Percentiles rank a stretch among this genome's conserved stretches.
These are phyloP conservation scores for Sordariomycetes sp. DNA, from an alignment of 2,329 filamentous ascomycete species.

Conservation along the genomic window DNA sequence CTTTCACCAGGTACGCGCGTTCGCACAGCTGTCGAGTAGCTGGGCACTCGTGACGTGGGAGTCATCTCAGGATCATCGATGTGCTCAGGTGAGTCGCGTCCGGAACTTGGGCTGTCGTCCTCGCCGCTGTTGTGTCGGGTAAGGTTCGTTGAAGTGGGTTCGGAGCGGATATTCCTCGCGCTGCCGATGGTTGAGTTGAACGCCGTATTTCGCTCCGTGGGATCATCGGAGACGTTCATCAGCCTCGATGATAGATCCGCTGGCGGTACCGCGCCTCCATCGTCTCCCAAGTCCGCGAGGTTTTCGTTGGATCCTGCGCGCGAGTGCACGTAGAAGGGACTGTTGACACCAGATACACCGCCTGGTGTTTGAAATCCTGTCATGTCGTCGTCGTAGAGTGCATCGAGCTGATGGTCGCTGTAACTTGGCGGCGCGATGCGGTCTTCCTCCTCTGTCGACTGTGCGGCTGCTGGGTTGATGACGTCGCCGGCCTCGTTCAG, in stretches of 20 bases:
- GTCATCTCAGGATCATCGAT: slow-evolving; percentile 51
- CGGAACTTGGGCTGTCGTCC: slow-evolving; percentile 26
- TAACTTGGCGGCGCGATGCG: slow-evolving; percentile 84
- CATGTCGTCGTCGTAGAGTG: slow-evolving; percentile 79
- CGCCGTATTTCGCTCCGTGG: slow-evolving; percentile 34
- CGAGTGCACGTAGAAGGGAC: slow-evolving; percentile 65
- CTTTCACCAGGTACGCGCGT: slow-evolving; percentile 41
- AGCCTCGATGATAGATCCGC: slow-evolving; percentile 54
- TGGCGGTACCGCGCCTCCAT: slow-evolving; percentile 27
- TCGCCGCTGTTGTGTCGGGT: slow-evolving; percentile 46
- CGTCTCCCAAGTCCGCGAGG: slow-evolving; percentile 40
- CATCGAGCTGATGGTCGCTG: slow-evolving; percentile 80
- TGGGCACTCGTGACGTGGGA: slow-evolving; percentile 64
- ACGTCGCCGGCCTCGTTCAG: slow-evolving; percentile 83
- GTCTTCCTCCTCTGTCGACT: slow-evolving; percentile 34
- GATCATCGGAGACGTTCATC: slow-evolving; percentile 55
- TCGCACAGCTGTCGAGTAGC: slow-evolving; percentile 65
- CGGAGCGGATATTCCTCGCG: slow-evolving; percentile 28
- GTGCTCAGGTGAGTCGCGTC: slow-evolving; percentile 47
- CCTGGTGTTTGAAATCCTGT: slow-evolving; percentile 74
- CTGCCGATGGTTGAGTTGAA: slow-evolving; percentile 36
- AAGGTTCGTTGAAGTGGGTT: slow-evolving; percentile 33
- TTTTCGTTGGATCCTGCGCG: slow-evolving; percentile 77
- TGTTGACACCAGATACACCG: slow-evolving; percentile 64
- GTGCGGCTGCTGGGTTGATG: slow-evolving; percentile 30